Evolutionary conservation across 2,329 filamentous ascomycete genomes (phyloP), one percentile per base, ranked within the genome.

Genomic region (Ophiocordyceps camponoti-rufipedis): DNA sequence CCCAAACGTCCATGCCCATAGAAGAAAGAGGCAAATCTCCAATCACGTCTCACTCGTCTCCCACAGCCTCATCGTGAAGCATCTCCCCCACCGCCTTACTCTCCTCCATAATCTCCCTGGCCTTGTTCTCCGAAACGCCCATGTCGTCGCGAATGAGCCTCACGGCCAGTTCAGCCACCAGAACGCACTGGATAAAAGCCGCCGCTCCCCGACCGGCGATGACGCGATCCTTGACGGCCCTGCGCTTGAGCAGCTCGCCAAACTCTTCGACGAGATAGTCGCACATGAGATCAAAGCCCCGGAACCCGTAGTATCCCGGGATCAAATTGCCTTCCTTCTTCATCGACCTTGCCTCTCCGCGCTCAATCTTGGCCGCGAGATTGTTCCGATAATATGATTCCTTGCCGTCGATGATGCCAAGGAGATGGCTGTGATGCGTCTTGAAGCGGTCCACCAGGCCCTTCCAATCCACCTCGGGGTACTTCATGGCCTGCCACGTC

Each of bases 261-360:
- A 85, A 79, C 42, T 68, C 67, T 4, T 63, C 55, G 48, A 83
- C 76, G 35, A 87, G 72, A 46, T 72, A 73, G 53, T 85, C 79
- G 41, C 77, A 82, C 72, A 94, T 85, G 44, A 73, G 63, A 43
- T 75, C 74, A 44, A 82, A 69, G 1, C 87, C 87, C 18, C 79
- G 74, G 3, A 80, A 73, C 2, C 87, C 87, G 61, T 94, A 94
- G 61, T 94, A 94, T 0, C 87, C 87, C 10, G 83, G 82, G 3
- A 74, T 78, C 29, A 81, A 68, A 46, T 67, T 71, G 28, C 75
- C 64, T 44, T 69, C 76, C 48, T 75, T 71, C 44, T 75, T 65
- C 46, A 83, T 64, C 28, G 72, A 80, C 45, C 74, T 70, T 29
- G 72, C 74, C 55, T 72, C 69, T 12, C 79, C 80, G 2, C 65